Evolutionary conservation across 768 basidiomycete genomes (phyloP).

Genomic region (Agaricus blazei): DNA sequence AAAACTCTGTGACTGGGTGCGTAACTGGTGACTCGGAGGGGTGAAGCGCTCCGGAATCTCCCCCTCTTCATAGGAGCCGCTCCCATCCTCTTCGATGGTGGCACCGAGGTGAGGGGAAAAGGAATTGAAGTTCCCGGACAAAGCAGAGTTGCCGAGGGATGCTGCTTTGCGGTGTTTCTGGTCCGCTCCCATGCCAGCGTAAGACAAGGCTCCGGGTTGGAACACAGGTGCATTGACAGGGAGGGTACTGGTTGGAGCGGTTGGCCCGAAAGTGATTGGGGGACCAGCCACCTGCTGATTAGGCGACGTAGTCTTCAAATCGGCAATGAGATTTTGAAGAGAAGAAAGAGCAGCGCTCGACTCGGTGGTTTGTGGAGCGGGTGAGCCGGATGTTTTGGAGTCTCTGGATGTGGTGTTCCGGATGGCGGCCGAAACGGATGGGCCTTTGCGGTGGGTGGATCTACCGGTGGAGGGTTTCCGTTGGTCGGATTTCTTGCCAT

Average conservation of each 20-base stretch:
- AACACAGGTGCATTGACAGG: constrained; percentile 69
- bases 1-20: constrained; percentile 79
- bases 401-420: constrained; percentile 40
- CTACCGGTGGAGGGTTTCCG: constrained; percentile 36
- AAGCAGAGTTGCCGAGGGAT: constrained; percentile 57
- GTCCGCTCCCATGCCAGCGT: constrained; percentile 26
- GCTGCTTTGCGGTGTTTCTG: constrained; percentile 79
- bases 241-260: constrained; percentile 52
- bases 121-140: constrained; percentile 58
- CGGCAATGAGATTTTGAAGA: constrained; percentile 90
- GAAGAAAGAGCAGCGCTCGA: constrained; percentile 80
- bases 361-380: constrained; percentile 52
- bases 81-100: constrained; percentile 82
- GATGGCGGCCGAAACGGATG: constrained; percentile 53
- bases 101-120: constrained; percentile 78
- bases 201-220: constrained; percentile 54
- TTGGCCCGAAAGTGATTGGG: constrained; percentile 39
- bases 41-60: constrained; percentile 62
- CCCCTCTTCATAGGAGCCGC: constrained; percentile 68
- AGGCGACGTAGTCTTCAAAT: constrained; percentile 83
- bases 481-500: constrained; percentile 49
- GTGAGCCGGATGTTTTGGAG: constrained; percentile 28
- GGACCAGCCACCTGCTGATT: constrained; percentile 41
- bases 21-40: constrained; percentile 58
- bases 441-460: constrained; percentile 49